These are phyloP conservation scores for Ophiostoma populinum DNA, from an alignment of 2,329 filamentous ascomycete genomes.

Conservation along the genomic window DNA sequence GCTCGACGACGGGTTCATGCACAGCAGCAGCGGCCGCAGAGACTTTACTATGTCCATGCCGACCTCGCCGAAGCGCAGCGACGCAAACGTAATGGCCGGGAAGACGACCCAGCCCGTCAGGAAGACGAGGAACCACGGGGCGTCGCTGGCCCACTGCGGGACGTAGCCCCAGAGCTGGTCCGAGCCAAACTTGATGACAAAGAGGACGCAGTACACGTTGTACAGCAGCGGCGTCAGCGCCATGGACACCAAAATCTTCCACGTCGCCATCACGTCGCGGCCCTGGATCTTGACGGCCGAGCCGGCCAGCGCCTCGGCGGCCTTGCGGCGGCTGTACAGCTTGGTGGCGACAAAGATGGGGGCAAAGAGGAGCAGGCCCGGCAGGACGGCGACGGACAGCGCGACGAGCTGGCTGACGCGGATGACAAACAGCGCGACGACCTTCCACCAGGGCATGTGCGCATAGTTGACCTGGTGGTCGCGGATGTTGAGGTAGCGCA, in stretches of 20 bases:
- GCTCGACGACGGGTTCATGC: constrained; percentile 65
- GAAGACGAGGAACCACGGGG: constrained; percentile 52
- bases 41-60: constrained; percentile 98
- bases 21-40: constrained; percentile 69
- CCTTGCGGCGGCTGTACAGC: constrained; percentile 65
- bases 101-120: constrained; percentile 64
- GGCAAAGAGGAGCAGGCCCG: constrained; percentile 72
- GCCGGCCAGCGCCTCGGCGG: constrained; percentile 64
- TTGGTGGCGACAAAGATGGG: constrained; percentile 78
- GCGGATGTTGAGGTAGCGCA: constrained; percentile 70
- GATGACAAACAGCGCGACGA: constrained; percentile 63
- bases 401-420: constrained; percentile 61
- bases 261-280: constrained; percentile 79
- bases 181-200: constrained; percentile 61
- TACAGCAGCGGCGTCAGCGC: constrained; percentile 70
- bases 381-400: constrained; percentile 65
- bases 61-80: constrained; percentile 89
- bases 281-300: constrained; percentile 81
- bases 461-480: constrained; percentile 93
- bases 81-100: constrained; percentile 77
- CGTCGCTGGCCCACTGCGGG: constrained; percentile 45
- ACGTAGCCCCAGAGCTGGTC: constrained; percentile 73
- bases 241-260: constrained; percentile 81
- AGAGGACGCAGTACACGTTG: constrained; percentile 58
- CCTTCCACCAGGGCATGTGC: constrained; percentile 60